Evolutionary conservation across 1,284 basidiomycete genomes (phyloP).

Genomic region (Rhodotorula sp.): DNA sequence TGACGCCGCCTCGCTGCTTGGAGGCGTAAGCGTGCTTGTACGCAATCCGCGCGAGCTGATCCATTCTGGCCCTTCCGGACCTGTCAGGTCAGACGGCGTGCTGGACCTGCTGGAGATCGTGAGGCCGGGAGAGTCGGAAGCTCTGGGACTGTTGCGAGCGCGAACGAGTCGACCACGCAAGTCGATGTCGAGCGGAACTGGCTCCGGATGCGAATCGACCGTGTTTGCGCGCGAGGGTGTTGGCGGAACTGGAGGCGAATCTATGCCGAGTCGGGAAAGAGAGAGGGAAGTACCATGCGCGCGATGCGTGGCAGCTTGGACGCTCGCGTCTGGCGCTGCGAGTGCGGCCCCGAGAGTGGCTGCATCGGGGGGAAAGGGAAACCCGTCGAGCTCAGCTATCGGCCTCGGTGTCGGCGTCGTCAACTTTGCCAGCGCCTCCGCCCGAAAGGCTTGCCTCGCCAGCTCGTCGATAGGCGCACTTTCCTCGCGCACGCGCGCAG

Average conservation of each 20-base stretch:
- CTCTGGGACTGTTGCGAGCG: constrained; percentile 10
- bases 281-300: neutral
- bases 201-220: constrained; percentile 18
- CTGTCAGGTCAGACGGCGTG: too few relatives aligned
- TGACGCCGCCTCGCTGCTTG: too few relatives aligned
- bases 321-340: too few relatives aligned
- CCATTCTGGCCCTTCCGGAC: too few relatives aligned
- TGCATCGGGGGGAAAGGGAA: constrained; percentile 16
- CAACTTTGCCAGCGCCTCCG: constrained; percentile 21
- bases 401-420: constrained; percentile 24
- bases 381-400: constrained; percentile 18
- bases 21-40: too few relatives aligned
- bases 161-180: constrained; percentile 22
- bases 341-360: neutral
- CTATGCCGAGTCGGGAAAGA: too few relatives aligned
- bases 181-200: constrained; percentile 30
- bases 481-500: constrained; percentile 1
- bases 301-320: too few relatives aligned
- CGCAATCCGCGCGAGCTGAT: too few relatives aligned
- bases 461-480: constrained; percentile 1
- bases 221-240: constrained; percentile 18
- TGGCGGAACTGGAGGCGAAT: neutral
- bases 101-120: constrained; percentile 2
- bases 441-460: neutral
- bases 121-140: neutral